Conservation (phyloP, 345 rosid species). For the Litchi chinensis region DNA sequence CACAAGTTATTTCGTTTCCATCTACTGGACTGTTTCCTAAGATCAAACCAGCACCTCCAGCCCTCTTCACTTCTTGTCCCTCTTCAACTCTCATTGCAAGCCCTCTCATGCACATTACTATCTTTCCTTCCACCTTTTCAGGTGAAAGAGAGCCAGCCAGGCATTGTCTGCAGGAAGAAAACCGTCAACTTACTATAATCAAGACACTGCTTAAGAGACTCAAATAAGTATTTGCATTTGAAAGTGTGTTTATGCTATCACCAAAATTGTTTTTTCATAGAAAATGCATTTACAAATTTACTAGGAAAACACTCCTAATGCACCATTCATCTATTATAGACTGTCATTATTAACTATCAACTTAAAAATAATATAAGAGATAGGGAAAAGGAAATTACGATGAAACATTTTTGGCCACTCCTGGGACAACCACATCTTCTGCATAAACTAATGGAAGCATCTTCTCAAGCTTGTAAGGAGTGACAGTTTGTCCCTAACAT, state of each 20-base stretch:
- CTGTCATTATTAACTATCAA: not conserved
- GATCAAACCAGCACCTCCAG: constrained; percentile 76
- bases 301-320: no score
- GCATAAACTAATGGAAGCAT: constrained; percentile 66
- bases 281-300: not conserved
- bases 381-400: constrained; percentile 34
- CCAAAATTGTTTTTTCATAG: not conserved
- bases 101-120: constrained; percentile 80
- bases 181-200: not conserved
- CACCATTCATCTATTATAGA: not conserved
- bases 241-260: no score
- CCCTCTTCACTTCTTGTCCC: constrained; percentile 80
- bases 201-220: not conserved
- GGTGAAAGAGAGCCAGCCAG: constrained; percentile 60
- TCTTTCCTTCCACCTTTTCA: constrained; percentile 68
- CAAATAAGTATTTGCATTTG: no score
- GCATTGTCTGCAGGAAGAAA: constrained; percentile 56
- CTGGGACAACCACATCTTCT: constrained; percentile 49
- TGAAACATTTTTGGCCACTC: constrained; percentile 40
- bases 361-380: not conserved
- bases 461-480: constrained; percentile 45
- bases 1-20: constrained; percentile 38
- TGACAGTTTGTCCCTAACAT: constrained; percentile 61
- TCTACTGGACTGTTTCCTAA: constrained; percentile 45
- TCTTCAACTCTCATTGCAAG: constrained; percentile 51